These are phyloP conservation scores for Usnea hakonensis DNA, from an alignment of 495 filamentous ascomycete species.

Conservation along the genomic window DNA sequence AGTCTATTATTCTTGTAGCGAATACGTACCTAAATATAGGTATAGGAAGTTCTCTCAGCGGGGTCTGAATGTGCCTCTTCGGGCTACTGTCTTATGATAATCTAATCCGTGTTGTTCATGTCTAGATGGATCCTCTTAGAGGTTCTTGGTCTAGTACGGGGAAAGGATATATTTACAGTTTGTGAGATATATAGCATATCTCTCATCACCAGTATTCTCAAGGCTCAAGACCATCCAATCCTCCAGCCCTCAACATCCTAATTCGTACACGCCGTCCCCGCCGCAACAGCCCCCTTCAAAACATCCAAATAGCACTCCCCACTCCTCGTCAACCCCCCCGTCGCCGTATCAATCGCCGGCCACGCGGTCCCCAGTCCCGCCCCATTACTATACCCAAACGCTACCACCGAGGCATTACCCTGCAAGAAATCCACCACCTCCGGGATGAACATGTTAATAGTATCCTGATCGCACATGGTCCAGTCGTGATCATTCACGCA, in stretches of 20 bases:
- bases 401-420: constrained; percentile 21
- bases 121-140: no score
- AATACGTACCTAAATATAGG: no score
- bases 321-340: constrained; percentile 22
- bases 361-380: constrained; percentile 23
- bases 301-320: constrained; percentile 23
- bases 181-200: no score
- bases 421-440: constrained; percentile 24
- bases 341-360: constrained; percentile 15
- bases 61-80: no score
- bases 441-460: constrained; percentile 18
- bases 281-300: neutral
- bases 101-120: no score
- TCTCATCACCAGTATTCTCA: no score
- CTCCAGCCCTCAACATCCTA: neutral
- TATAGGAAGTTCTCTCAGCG: no score
- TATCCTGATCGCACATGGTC: constrained; percentile 20
- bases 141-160: no score
- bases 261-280: neutral
- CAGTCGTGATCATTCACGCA: constrained; percentile 25
- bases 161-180: no score
- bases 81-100: no score
- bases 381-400: constrained; percentile 25
- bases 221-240: neutral
- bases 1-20: no score